Base-by-base conservation (phyloP, 352 stramenopile species). In the Phytophthora pisi region DNA sequence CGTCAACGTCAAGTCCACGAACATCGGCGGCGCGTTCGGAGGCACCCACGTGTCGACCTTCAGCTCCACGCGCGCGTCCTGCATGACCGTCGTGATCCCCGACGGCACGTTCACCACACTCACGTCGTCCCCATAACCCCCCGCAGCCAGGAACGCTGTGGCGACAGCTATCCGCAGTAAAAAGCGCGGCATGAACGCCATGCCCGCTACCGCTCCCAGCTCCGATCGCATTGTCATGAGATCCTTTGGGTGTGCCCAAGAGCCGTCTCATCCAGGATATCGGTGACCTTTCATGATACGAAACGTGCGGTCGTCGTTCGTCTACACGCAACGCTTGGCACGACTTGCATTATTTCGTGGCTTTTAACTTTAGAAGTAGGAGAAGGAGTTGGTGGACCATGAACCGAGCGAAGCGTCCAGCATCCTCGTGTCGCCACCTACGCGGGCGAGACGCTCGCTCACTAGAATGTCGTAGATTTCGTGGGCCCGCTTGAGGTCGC, bases 41-140 rank as follows among this genome's bases (percentile, higher is more conserved):
- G 75, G 42, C 60, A 90, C 79, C 63, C 64, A 70, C 54, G 77
- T 88, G 26, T 74, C 67, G 42, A 88, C 78, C 31, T 74, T 58
- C 23, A 88, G 75, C 57, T 74, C 73, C 47, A 82, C 64, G 5
- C 72, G 64, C 3, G 51, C 62, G 36, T 73, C 70, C 9, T 88
- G 51, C 45, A 77, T 63, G 24, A 90, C 76, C 1, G 73, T 81
- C 43, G 76, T 88, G 55, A 86, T 66, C 55, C 81, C 81, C 9
- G 70, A 74, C 15, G 83, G 83, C 31, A 92, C 83, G n/a, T 75
- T 60, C 46, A 91, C 78, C 20, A 82, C 51, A 69, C 51, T 50
- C 8, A 66, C 57, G 13, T 71, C 51, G 31, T 69, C 59, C 2
- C 40, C 57, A 43, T 4, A 6, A 40, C 57, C 45, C 15, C 31